phyloP scores from a whole-genome alignment of 306 rosid genomes.

The Gillenia trifoliata region DNA sequence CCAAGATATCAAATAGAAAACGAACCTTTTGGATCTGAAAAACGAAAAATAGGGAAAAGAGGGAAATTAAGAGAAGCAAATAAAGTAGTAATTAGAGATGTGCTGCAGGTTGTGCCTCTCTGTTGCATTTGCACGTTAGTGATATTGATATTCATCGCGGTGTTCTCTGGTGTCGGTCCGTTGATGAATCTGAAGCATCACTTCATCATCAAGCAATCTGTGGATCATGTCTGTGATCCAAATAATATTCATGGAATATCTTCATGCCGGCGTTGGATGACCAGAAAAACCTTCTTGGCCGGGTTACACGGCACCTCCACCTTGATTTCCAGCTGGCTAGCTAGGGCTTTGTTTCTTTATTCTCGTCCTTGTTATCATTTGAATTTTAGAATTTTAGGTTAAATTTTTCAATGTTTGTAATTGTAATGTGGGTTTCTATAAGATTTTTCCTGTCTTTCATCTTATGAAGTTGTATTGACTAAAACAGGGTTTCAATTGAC shows the following conservation, averaged over 20 bases:
- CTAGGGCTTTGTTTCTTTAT: neutral
- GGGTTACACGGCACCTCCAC: neutral
- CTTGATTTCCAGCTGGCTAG: neutral
- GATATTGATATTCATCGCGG: neutral
- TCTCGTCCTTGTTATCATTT: neutral
- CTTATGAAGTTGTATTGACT: neutral
- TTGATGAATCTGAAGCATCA: neutral
- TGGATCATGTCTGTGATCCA: neutral
- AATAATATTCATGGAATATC: neutral
- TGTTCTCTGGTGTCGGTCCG: neutral
- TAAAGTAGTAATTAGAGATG: neutral
- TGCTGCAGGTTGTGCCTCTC: neutral
- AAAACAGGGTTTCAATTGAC: neutral
- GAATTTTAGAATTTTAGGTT: neutral
- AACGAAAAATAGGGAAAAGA: neutral
- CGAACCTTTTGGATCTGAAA: neutral
- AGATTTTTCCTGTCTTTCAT: neutral
- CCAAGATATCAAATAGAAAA: neutral
- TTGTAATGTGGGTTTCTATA: neutral
- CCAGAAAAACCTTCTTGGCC: neutral
- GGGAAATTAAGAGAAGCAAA: neutral
- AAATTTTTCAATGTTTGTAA: neutral
- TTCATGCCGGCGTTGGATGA: neutral
- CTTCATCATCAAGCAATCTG: neutral
- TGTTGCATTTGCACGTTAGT: neutral